Evolutionary conservation across 495 filamentous ascomycete genomes (phyloP).

Genomic region (Hamigera avellanea): DNA sequence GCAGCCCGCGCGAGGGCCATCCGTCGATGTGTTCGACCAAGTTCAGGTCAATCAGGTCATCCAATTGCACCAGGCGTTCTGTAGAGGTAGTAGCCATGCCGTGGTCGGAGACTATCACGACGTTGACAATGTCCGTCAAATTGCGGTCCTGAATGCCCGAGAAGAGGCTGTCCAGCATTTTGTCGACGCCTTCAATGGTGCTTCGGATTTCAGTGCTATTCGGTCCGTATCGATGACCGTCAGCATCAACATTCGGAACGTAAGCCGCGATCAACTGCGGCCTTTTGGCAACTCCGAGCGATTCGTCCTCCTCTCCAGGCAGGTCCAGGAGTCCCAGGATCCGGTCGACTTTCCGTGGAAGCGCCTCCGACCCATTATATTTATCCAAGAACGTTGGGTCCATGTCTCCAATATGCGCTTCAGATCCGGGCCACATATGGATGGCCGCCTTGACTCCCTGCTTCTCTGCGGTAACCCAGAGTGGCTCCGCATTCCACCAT

Average conservation of each 20-base stretch:
- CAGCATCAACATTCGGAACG: conserved; percentile 78
- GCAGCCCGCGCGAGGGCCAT: conserved; percentile 85
- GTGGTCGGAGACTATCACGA: conserved; percentile 97
- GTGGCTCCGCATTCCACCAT: conserved; percentile 90
- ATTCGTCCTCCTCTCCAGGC: conserved; percentile 49
- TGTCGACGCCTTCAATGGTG: conserved; percentile 66
- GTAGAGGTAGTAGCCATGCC: conserved; percentile 91
- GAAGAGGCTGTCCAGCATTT: conserved; percentile 66
- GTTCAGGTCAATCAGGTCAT: conserved; percentile 68
- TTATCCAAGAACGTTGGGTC: conserved; percentile 71
- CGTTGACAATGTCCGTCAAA: conserved; percentile 78
- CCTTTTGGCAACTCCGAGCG: conserved; percentile 26
- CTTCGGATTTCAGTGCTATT: conserved; percentile 81
- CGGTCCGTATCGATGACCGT: conserved; percentile 80
- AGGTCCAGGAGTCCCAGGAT: conserved; percentile 73
- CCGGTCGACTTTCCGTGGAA: conserved; percentile 63
- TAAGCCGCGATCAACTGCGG: conserved; percentile 92
- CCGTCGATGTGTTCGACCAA: conserved; percentile 79
- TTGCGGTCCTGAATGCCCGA: conserved; percentile 68
- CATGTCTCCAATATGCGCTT: conserved; percentile 54
- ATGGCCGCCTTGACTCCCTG: conserved; percentile 64
- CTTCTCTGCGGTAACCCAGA: conserved; percentile 87
- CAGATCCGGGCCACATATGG: conserved; percentile 98
- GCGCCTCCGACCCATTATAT: conserved; percentile 64
- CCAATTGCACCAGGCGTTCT: conserved; percentile 79